Evolutionary conservation across 1,284 basidiomycete species (phyloP).

Genomic region (Entoloma clypeatum): DNA sequence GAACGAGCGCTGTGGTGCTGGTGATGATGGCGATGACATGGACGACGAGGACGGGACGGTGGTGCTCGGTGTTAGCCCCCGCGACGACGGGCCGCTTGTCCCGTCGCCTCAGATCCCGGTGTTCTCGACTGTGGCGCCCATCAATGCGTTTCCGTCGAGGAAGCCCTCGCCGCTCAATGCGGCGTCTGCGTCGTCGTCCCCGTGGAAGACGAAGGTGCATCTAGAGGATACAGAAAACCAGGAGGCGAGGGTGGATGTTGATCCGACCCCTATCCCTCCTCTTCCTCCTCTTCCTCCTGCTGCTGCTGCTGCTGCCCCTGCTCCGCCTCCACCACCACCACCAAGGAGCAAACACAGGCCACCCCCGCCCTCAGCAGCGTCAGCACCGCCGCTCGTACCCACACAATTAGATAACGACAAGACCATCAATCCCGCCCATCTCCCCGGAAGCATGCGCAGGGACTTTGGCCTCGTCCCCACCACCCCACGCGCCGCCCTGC

Average conservation of each 20-base stretch:
- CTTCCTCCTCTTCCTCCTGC: background rate
- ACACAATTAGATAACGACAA: no score
- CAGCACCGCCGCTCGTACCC: slow-evolving; percentile 2
- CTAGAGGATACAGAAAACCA: no score
- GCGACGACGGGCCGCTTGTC: no score
- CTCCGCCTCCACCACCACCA: slow-evolving; percentile 20
- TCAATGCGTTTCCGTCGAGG: slow-evolving; percentile 30
- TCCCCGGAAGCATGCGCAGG: no score
- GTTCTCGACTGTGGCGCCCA: slow-evolving; percentile 31
- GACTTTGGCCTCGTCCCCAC: no score
- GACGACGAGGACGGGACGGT: slow-evolving; percentile 9
- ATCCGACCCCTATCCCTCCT: no score
- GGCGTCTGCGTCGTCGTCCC: slow-evolving; percentile 1
- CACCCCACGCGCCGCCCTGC: background rate
- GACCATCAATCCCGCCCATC: no score
- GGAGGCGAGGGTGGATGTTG: no score
- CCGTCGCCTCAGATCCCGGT: slow-evolving; percentile 35
- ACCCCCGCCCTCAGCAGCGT: background rate
- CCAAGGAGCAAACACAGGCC: slow-evolving; percentile 18
- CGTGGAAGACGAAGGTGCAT: no score
- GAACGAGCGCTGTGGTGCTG: slow-evolving; percentile 17
- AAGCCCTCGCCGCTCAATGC: background rate
- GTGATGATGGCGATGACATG: background rate
- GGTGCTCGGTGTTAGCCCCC: no score
- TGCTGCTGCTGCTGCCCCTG: slow-evolving; percentile 1